A percentile compares a stretch with the other conserved stretches of the same genome.
These are phyloP conservation scores for Podospora bellae-mahoneyi DNA, from an alignment of 495 filamentous ascomycete species.

Conservation along the genomic window DNA sequence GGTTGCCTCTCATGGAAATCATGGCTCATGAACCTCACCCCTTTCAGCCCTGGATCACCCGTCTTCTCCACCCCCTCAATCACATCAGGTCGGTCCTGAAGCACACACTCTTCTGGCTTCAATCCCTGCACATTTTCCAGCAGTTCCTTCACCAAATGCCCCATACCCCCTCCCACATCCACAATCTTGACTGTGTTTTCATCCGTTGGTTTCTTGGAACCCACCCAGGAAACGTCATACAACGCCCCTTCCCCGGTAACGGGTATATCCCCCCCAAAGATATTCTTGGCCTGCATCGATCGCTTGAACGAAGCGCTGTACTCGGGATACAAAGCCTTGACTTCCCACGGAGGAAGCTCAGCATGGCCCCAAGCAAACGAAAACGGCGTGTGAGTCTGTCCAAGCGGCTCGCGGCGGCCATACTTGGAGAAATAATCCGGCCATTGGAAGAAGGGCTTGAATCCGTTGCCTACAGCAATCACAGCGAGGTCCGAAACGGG, in stretches of 20 bases:
- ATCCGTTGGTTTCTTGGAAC: constrained; percentile 17
- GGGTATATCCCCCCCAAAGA: constrained; percentile 25
- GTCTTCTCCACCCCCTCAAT: constrained; percentile 29
- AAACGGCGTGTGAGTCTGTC: constrained; percentile 27
- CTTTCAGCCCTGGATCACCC: constrained; percentile 23
- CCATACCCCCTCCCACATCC: constrained; percentile 50
- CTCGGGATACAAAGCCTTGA: constrained; percentile 28
- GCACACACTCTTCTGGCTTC: constrained; percentile 34
- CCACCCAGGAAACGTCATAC: constrained; percentile 29
- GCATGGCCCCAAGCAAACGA: constrained; percentile 30
- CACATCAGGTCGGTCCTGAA: constrained; percentile 47
- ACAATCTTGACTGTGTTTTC: constrained; percentile 34
- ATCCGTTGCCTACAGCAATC: constrained; percentile 29
- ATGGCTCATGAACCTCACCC: constrained; percentile 35
- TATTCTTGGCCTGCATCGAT: constrained; percentile 23
- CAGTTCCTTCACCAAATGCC: constrained; percentile 43
- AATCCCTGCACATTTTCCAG: constrained; percentile 32
- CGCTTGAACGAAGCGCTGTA: constrained; percentile 23
- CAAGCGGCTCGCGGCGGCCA: constrained; percentile 23
- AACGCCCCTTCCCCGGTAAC: constrained; percentile 16
- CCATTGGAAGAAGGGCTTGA: constrained; percentile 29
- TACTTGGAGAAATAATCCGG: constrained; percentile 28
- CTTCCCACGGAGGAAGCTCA: constrained; percentile 29
- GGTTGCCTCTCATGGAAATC: constrained; percentile 46
- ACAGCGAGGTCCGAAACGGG: constrained; percentile 19